Percentiles rank a stretch among this genome's conserved stretches.
These are phyloP conservation scores for Cercospora zeina DNA, from an alignment of 2,329 filamentous ascomycete species.

Conservation along the genomic window DNA sequence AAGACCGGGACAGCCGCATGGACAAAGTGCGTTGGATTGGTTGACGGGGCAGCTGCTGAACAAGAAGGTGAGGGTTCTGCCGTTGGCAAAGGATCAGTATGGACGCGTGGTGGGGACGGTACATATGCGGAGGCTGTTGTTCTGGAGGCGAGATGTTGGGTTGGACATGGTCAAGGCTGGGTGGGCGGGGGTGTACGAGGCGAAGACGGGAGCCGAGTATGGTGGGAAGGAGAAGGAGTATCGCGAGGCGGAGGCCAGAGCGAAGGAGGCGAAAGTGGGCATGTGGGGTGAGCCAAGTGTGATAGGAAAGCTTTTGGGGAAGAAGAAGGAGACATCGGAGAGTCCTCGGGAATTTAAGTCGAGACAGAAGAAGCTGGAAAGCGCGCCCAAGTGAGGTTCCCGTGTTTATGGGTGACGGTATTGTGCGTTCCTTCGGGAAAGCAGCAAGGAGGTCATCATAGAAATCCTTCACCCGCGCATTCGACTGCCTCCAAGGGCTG, in stretches of 20 bases:
- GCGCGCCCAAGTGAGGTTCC: conserved; percentile 6
- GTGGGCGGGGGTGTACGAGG: conserved; percentile 89
- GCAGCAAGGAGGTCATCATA: neutral
- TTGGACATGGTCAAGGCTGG: conserved; percentile 84
- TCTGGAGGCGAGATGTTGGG: conserved; percentile 77
- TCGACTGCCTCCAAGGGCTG: too few relatives aligned
- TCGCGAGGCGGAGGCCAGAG: conserved; percentile 59
- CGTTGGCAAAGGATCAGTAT: conserved; percentile 88
- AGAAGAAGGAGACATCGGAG: conserved; percentile 63
- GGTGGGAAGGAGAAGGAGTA: conserved; percentile 66
- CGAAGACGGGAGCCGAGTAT: conserved; percentile 85
- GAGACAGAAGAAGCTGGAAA: conserved; percentile 49
- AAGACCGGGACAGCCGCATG: conserved; percentile 77
- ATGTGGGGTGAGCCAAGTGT: conserved; percentile 63
- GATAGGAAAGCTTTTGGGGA: conserved; percentile 49
- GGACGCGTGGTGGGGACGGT: conserved; percentile 86
- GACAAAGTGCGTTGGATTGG: conserved; percentile 78
- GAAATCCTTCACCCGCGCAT: neutral
- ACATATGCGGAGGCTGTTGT: conserved; percentile 55
- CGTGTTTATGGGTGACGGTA: too few relatives aligned
- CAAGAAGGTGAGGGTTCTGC: conserved; percentile 74
- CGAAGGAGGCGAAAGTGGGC: conserved; percentile 45
- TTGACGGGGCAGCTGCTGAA: conserved; percentile 71
- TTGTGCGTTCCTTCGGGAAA: too few relatives aligned
- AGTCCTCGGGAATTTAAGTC: conserved; percentile 87